Evolutionary conservation across 306 rosid species (phyloP), one percentile per base, ranked within the genome.

Genomic region (Lathyrus oleraceus): DNA sequence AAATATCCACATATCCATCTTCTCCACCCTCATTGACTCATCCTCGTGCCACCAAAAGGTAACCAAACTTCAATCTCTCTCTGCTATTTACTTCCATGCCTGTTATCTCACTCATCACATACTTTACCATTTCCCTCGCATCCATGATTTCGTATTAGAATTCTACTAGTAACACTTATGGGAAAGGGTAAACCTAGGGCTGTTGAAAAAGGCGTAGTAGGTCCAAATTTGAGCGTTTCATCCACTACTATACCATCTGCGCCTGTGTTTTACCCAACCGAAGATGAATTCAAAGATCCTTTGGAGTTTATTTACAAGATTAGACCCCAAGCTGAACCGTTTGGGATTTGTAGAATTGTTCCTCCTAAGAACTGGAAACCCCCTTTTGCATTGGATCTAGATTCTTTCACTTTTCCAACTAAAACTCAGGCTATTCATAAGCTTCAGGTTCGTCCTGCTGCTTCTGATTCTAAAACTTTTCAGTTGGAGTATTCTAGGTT

Each of bases 141-240:
- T 78, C 70, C 51, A 65, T 82, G 70, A 67, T 35, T 67, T 56
- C 51, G 40, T 12, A 11, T 42, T 67, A 23, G 53, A 49, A 6
- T n/a, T 5, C 14, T 8, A 57, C 13, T 13, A 6, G 10, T 12
- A 27, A 2, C 4, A 23, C 48, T 10, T 5, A 90, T 94, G 96
- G 96, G 94, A 76, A 94, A 94, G 71, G 96, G 97, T 43, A 87
- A 86, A 77, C 96, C 94, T 79, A 94, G 98, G 89, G 82, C 94
- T 28, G 96, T 94, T 30, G 97, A 93, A 72, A 90, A 90, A 80
- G 86, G 89, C 23, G 96, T 85, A 5, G 68, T 79, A 65, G 97
- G 97, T 62, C 90, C 85, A 44, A 88, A 67, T 79, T 52, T 78
- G 25, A 72, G 82, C 72, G 90, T 78, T 77, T 68, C 87, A 5